Evolutionary conservation across 345 rosid genomes (phyloP).

Genomic region (Ceriops zippeliana): DNA sequence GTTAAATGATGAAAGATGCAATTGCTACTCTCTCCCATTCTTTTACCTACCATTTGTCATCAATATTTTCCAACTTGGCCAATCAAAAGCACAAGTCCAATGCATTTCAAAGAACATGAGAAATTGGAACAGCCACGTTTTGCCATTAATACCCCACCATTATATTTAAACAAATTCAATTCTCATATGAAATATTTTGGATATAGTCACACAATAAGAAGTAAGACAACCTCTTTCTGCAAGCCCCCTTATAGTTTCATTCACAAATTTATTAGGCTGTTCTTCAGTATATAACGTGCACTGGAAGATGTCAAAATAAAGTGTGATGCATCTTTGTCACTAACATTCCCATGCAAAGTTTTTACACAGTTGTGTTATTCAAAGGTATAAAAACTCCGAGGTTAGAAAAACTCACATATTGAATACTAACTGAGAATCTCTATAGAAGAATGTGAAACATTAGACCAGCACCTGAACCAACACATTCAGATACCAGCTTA

Average conservation of each 20-base stretch:
- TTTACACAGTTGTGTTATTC: constrained; percentile 2
- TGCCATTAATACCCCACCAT: background rate
- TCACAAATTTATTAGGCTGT: no score
- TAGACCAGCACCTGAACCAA: constrained; percentile 61
- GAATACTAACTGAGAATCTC: constrained; percentile 43
- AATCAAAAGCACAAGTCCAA: background rate
- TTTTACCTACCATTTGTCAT: background rate
- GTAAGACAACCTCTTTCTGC: no score
- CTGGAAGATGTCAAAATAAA: no score
- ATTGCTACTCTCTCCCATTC: no score
- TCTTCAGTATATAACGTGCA: no score
- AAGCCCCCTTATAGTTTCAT: no score
- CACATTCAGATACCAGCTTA: constrained; percentile 45
- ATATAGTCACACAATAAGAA: no score
- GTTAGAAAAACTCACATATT: constrained; percentile 54
- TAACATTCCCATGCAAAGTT: background rate
- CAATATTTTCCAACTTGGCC: background rate
- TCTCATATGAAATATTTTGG: no score
- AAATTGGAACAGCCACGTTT: background rate
- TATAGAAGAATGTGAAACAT: constrained; percentile 51
- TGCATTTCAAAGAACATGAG: background rate
- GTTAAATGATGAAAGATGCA: no score
- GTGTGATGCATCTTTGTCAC: no score
- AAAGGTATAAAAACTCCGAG: constrained; percentile 20
- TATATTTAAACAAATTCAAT: background rate